Evolutionary conservation across 768 basidiomycete species (phyloP).

Genomic region (Kwoniella mangroviensis): DNA sequence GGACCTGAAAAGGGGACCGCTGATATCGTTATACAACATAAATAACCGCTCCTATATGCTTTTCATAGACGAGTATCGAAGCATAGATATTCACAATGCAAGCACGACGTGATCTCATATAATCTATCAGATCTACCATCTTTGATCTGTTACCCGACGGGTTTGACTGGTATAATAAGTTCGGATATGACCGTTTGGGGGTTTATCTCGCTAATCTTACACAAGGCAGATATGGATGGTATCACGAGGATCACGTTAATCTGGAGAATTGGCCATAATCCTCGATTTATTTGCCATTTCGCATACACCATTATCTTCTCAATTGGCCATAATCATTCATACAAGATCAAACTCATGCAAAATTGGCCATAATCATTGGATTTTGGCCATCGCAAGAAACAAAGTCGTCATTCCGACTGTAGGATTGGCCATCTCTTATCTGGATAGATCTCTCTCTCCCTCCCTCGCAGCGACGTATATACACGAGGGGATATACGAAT

Average conservation of each 20-base stretch:
- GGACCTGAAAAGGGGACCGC: conserved; percentile 4
- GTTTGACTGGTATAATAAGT: background rate
- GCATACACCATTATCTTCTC: background rate
- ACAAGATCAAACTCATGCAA: background rate
- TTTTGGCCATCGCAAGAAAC: background rate
- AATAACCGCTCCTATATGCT: no score
- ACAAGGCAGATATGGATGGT: no score
- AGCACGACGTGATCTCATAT: background rate
- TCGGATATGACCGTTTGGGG: conserved; percentile 8
- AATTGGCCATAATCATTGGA: conserved; percentile 11
- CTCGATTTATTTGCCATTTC: background rate
- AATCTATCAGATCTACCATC: no score
- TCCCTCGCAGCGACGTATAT: no score
- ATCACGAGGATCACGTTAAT: conserved; percentile 10
- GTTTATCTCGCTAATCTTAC: no score
- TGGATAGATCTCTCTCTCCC: background rate
- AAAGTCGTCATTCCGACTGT: background rate
- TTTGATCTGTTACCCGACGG: no score
- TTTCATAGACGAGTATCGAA: no score
- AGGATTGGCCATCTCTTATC: background rate
- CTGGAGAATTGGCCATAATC: conserved; percentile 1
- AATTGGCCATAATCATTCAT: conserved; percentile 6
- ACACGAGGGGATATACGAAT: background rate
- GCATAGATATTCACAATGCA: background rate
- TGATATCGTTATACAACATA: background rate